Evolutionary conservation across 176 grass and related monocot genomes (phyloP).

Genomic region (Lolium rigidum): DNA sequence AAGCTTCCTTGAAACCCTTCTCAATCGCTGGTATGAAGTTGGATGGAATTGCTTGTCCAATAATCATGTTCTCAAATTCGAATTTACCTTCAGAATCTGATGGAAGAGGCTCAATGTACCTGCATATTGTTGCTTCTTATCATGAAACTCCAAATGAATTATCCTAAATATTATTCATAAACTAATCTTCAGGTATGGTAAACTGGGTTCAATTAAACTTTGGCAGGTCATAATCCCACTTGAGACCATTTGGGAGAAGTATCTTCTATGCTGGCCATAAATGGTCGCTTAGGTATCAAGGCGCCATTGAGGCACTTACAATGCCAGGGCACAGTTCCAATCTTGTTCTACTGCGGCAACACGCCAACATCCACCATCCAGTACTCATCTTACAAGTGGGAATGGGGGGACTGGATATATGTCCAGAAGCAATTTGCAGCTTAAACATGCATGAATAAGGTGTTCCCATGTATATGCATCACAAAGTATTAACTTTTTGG

Average conservation of each 20-base stretch:
- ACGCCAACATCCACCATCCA: conserved; percentile 12
- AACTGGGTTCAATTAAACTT: not conserved
- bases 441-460: not conserved
- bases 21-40: conserved; percentile 97
- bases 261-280: not conserved
- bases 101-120: conserved; percentile 93
- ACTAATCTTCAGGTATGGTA: not conserved
- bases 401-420: not conserved
- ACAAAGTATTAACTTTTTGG: not conserved
- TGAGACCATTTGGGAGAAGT: not conserved
- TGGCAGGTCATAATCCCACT: not conserved
- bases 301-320: not conserved
- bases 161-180: conserved; percentile 39
- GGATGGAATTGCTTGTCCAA: conserved; percentile 91
- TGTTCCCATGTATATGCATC: conserved; percentile 5
- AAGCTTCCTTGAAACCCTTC: conserved; percentile 95
- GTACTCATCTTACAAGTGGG: conserved; percentile 5
- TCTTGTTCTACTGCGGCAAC: conserved; percentile 11
- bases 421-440: not conserved
- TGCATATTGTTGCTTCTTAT: conserved; percentile 49
- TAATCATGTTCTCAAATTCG: conserved; percentile 94
- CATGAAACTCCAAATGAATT: conserved; percentile 20
- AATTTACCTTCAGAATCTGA: conserved; percentile 73
- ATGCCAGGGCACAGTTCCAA: not conserved
- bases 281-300: not conserved